Conservation (phyloP, 768 basidiomycete genomes). For the Serendipita vermifera region DNA sequence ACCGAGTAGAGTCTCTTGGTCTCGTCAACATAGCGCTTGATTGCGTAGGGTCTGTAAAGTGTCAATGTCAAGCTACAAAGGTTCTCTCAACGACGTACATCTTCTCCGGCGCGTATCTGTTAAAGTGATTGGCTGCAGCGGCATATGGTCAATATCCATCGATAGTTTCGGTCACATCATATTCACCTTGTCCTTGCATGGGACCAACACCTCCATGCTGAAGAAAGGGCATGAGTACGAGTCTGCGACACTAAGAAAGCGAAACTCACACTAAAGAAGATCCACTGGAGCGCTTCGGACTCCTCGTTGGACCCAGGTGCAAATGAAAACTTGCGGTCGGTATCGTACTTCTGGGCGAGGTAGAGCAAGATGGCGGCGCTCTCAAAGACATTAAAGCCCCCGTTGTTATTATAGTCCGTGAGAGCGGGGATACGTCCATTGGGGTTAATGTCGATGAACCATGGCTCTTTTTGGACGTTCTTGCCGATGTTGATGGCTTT, state of each 20-base stretch:
- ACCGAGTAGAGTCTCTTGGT: slow-evolving; percentile 75
- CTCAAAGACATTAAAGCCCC: slow-evolving; percentile 57
- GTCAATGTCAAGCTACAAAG: slow-evolving; percentile 26
- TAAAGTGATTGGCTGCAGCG: slow-evolving; percentile 64
- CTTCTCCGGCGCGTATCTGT: slow-evolving; percentile 47
- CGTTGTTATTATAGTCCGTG: slow-evolving; percentile 43
- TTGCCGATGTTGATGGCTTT: slow-evolving; percentile 44
- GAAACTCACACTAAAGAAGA: slow-evolving; percentile 58
- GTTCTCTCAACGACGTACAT: slow-evolving; percentile 54
- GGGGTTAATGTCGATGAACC: slow-evolving; percentile 46
- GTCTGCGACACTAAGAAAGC: too few species aligned
- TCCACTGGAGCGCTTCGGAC: slow-evolving; percentile 71
- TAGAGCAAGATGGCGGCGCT: slow-evolving; percentile 72
- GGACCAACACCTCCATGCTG: slow-evolving; percentile 74
- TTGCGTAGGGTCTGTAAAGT: not conserved
- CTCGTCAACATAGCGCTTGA: slow-evolving; percentile 48
- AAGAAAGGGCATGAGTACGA: too few species aligned
- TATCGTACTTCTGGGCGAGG: slow-evolving; percentile 69
- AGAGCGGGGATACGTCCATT: slow-evolving; percentile 44
- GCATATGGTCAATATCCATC: too few species aligned
- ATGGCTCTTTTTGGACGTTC: slow-evolving; percentile 67
- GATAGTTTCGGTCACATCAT: too few species aligned
- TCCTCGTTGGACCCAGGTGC: slow-evolving; percentile 41
- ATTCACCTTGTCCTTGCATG: slow-evolving; percentile 70
- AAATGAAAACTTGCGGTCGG: slow-evolving; percentile 56